Base-by-base conservation (phyloP, 441 rosid species). In the Manihot esculenta region DNA sequence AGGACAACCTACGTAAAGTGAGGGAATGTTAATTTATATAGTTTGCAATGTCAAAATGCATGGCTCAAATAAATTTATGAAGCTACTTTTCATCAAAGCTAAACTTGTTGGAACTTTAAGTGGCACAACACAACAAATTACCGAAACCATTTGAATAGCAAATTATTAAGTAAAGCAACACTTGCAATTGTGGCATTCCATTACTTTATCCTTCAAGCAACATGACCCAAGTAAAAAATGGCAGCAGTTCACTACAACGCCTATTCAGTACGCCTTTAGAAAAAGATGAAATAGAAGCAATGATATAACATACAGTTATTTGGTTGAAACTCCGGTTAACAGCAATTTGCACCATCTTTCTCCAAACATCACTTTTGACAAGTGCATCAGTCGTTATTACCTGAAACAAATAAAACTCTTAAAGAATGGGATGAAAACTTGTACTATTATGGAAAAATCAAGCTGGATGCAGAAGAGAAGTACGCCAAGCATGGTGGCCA, bases 401-500 rank as follows among this genome's bases (percentile, higher is more conserved):
- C 99, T 95, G 91, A 66, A 82, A 77, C 26, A 74, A 42, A 60
- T 15, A 68, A 6, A 27, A n/a, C 15, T 26, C 18, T 72, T 42
- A 23, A 55, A 64, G 49, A 76, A 35, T 54, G 44, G 62, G 71
- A 49, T 9, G n/a, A 71, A 58, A 69, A 53, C 20, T 24, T 45
- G 57, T 12, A 18, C 30, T 68, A 63, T 27, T 47, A 10, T 14
- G 62, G 57, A 65, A 54, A 76, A 51, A 58, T 20, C 44, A 56
- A 54, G 72, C 64, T 62, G 74, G 49, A 69, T 62, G 50, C 47
- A 56, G 62, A 60, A 53, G 61, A 77, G 48, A 78, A 92, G 63
- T 95, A 91, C 98, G 73, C 99, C 94, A 64, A 95, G 87, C 97
- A 93, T 78, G 68, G 97, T 95, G 56, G 97, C 99, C 99, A 95